phyloP scores from a whole-genome alignment of 140 eudicot genomes.

The Anethum foeniculum region DNA sequence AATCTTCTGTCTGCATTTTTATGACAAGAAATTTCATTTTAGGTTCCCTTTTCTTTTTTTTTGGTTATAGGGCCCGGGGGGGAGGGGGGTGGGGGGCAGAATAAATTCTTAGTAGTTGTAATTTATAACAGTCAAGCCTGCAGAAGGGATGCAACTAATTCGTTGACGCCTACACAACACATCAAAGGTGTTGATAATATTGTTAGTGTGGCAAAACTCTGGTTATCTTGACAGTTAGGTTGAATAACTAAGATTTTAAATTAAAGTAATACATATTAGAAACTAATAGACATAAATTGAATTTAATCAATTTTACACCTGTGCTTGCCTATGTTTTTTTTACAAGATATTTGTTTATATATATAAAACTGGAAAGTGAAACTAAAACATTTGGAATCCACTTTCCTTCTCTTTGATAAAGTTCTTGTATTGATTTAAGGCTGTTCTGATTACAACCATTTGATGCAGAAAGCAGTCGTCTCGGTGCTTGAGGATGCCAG shows the following conservation, averaged over 20 bases:
- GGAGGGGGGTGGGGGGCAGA: background rate
- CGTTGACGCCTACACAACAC: background rate
- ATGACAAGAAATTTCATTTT: background rate
- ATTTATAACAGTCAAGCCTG: background rate
- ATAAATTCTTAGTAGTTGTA: background rate
- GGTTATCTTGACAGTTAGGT: background rate
- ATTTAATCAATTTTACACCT: background rate
- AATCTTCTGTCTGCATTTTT: background rate
- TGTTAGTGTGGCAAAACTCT: background rate
- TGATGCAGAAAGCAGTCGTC: constrained; percentile 60
- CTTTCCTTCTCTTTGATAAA: background rate
- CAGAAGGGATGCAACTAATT: background rate
- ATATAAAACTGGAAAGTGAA: background rate
- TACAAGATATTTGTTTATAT: background rate
- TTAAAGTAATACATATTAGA: background rate
- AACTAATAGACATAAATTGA: background rate
- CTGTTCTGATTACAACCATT: background rate
- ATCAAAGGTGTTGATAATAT: background rate
- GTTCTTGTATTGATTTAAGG: constrained; percentile 1
- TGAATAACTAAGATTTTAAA: background rate
- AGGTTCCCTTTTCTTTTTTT: background rate
- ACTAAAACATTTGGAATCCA: background rate
- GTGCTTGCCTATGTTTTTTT: background rate
- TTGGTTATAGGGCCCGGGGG: background rate
- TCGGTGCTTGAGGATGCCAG: constrained; percentile 49